Base-by-base conservation (phyloP, 306 rosid species). In the Begonia peltatifolia region DNA sequence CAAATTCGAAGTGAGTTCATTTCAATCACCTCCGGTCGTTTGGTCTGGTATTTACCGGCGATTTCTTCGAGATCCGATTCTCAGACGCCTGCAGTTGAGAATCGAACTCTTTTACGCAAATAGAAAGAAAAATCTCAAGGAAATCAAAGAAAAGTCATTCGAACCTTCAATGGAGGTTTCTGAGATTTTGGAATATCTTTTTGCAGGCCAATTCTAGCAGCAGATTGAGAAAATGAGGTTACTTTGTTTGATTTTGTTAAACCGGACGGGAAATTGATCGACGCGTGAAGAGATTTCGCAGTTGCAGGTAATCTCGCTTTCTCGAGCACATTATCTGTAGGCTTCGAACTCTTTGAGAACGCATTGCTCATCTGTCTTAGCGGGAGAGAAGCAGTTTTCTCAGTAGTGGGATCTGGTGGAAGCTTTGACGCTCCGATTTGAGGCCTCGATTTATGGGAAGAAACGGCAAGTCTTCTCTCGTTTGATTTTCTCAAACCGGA, bases 1-100 rank as follows among this genome's bases (percentile, higher is more conserved):
- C 6, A 7, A 30, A 30, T 30, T 30, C 38, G 38, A 30, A 7
- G 38, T 47, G 54, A 38, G 47, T 25, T 15, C 46, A 30, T 52
- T 17, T 14, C 44, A 14, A 52, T 50, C 78, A 84, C 97, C 93
- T 79, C 74, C 59, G 67, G 62, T 61, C 57, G 66, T 63, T 74
- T 50, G 79, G 68, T 59, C 47, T 60, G 54, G 58, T 72, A 55
- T 66, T 73, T 53, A 57, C 57, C 25, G 81, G 59, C 48, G 77
- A 65, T 73, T 74, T 74, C 63, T 57, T 78, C 23, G 55, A 36
- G 35, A 61, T 55, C 51, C 65, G 76, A 55, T 58, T 62, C 42
- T 59, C 71, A 59, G 86, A 71, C 55, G 70, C 84, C 97, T 81
- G 68, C 51, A 59, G 47, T 57, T 54, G 43, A 55, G 53, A 53